These are phyloP conservation scores for California macrophylla DNA, from an alignment of 441 rosid genomes.

Conservation along the genomic window DNA sequence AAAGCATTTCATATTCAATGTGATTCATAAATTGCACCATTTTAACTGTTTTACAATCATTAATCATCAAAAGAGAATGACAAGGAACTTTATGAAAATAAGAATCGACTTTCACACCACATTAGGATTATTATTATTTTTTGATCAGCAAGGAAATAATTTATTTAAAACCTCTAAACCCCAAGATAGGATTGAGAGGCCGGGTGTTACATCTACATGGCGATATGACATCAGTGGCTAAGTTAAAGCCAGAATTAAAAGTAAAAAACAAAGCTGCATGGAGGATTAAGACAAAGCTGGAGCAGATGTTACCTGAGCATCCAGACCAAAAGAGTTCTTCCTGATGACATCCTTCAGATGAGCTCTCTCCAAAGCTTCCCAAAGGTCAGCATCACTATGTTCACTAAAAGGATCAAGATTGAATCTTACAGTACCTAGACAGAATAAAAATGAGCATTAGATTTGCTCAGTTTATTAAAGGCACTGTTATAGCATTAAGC, in stretches of 20 bases:
- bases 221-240: no score
- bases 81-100: not conserved
- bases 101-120: not conserved
- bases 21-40: not conserved
- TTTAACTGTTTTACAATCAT: not conserved
- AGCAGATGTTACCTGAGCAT: constrained; percentile 90
- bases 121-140: no score
- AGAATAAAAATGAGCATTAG: constrained; percentile 6
- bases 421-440: constrained; percentile 74
- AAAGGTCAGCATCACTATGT: constrained; percentile 79
- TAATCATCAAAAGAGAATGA: not conserved
- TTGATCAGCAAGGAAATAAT: no score
- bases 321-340: constrained; percentile 67
- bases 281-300: no score
- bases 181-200: no score
- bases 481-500: not conserved
- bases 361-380: constrained; percentile 94
- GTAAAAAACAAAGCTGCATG: no score
- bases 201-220: no score
- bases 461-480: not conserved
- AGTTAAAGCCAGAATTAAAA: no score
- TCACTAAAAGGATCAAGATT: constrained; percentile 92
- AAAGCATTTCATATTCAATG: not conserved
- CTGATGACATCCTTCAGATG: constrained; percentile 74
- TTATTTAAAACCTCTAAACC: no score